Base-by-base conservation (phyloP, 306 rosid genomes). In the Boehmeria nivea region DNA sequence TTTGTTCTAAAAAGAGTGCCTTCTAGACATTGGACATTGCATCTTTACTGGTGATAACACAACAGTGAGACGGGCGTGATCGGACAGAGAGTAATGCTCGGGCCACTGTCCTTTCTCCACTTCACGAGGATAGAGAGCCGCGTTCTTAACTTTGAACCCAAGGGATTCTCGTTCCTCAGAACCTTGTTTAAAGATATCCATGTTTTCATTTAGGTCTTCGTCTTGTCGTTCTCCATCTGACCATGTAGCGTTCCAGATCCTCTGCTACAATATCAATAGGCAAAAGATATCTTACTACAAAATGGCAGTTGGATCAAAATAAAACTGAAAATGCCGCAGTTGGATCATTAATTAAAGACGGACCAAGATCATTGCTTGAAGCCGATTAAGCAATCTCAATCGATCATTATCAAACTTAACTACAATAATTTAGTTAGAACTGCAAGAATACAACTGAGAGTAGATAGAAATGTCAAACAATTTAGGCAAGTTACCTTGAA, bases 41-140 rank as follows among this genome's bases (percentile, higher is more conserved):
- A 86, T 61, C 52, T 65, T 79, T 51, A 75, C 63, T 0, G 86
- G 86, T 33, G 87, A 73, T 56, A 89, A 74, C 8, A 53, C 76
- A 43, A 74, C 94, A 0, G 84, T 73, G 11, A 89, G 83, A 66
- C 72, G 64, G 4, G 95, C 94, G 50, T 86, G 97, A 76, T 89
- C 97, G 17, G 95, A 89, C 31, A 89, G 95, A 36, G 86, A 67
- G 60, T 86, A 89, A 51, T 78, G 70, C 39, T 83, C 95, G 0
- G 95, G 97, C 97, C 95, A 89, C 15, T 20, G 56, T 57, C 95
- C 97, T 66, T 52, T 77, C 83, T 89, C 97, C 25, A 67, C 85
- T 80, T 89, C 95, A 12, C 73, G 68, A 0, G 95, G 97, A 59
- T 59, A 80, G 4, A 90, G 58, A 67, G 63, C 77, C 10, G 94